A percentile compares a stretch with the other conserved stretches of the same genome.
Conservation (phyloP, 2,329 filamentous ascomycete genomes). For the Epichloe typhina region DNA sequence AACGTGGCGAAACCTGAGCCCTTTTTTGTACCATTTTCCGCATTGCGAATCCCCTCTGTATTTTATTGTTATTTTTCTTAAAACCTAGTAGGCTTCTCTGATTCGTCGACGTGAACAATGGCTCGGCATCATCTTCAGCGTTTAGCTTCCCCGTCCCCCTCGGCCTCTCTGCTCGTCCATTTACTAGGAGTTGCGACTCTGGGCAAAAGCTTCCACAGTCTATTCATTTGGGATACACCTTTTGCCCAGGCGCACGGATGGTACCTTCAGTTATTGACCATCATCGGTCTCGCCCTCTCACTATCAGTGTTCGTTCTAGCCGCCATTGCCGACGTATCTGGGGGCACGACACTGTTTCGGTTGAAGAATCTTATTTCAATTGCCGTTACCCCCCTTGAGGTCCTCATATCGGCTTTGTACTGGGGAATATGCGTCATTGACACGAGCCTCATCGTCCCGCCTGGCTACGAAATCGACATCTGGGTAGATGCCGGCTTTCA, state of each 20-base stretch:
- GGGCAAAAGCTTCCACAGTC: constrained; percentile 37
- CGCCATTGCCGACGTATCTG: constrained; percentile 16
- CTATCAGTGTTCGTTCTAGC: constrained; percentile 48
- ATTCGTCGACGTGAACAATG: constrained; percentile 18
- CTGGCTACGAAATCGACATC: too few species aligned
- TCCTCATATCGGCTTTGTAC: too few species aligned
- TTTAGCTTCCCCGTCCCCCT: constrained; percentile 50
- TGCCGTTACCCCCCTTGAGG: too few species aligned
- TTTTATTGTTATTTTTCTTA: background rate
- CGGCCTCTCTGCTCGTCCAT: constrained; percentile 47
- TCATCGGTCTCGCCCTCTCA: constrained; percentile 52
- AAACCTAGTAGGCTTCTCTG: background rate
- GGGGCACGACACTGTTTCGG: too few species aligned
- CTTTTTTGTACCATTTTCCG: background rate
- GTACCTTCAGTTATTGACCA: constrained; percentile 51
- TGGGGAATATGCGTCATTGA: too few species aligned
- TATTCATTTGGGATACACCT: constrained; percentile 34
- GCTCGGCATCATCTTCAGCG: constrained; percentile 50
- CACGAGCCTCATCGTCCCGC: too few species aligned
- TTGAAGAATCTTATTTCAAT: too few species aligned
- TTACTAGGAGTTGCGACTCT: constrained; percentile 45
- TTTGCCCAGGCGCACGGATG: constrained; percentile 50
- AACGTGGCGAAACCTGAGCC: background rate
- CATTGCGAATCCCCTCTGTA: too few species aligned
- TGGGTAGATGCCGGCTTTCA: too few species aligned